Evolutionary conservation across 2,329 filamentous ascomycete species (phyloP).

Genomic region (Arthrobotrys pseudoclavata): DNA sequence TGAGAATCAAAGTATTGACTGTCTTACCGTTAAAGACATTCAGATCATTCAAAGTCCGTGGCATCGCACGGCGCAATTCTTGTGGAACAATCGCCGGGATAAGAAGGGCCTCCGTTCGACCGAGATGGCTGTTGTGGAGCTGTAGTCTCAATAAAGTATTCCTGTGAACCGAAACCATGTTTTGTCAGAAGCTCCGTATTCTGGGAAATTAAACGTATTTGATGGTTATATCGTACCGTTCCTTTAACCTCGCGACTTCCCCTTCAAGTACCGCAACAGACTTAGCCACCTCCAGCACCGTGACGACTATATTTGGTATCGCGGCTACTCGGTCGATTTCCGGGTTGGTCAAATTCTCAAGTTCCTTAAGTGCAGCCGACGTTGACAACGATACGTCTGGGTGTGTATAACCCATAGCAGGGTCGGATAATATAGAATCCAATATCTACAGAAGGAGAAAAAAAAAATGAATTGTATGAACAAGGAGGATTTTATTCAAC

Average conservation of each 20-base stretch:
- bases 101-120: not conserved
- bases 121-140: not conserved
- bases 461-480: not conserved
- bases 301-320: slow-evolving; percentile 1
- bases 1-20: not conserved
- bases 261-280: not conserved
- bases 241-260: not conserved
- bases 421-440: not conserved
- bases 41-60: not conserved
- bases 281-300: not conserved
- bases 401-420: not conserved
- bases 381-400: not conserved
- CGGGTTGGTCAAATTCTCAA: not conserved
- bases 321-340: not conserved
- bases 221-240: not conserved
- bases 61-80: not conserved
- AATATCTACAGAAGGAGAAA: not conserved
- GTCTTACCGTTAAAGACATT: not conserved
- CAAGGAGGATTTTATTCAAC: no score
- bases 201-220: no score
- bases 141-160: not conserved
- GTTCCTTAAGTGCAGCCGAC: not conserved
- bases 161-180: not conserved
- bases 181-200: no score
- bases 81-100: not conserved